phyloP scores from a whole-genome alignment of 129 eudicot genomes.

The Centaurea solstitialis region DNA sequence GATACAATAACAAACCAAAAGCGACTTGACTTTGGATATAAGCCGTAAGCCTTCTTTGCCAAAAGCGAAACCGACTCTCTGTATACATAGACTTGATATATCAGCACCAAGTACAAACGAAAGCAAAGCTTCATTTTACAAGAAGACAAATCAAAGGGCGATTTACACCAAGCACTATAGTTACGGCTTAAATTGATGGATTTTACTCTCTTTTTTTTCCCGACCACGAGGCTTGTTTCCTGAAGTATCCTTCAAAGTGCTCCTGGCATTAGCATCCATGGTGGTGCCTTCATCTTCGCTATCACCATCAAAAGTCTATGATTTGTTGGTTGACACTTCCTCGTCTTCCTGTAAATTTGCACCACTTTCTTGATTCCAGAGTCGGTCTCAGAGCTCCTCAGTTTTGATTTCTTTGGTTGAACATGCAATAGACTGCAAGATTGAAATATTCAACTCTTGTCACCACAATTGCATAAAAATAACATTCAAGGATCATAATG shows the following conservation, averaged over 20 bases:
- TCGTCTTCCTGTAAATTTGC: conserved; percentile 48
- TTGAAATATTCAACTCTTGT: background rate
- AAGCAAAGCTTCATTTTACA: background rate
- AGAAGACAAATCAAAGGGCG: no score
- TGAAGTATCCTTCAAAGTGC: conserved; percentile 48
- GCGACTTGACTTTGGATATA: no score
- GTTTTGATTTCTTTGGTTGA: no score
- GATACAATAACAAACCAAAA: no score
- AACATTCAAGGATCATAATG: background rate
- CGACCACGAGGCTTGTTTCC: conserved; percentile 49
- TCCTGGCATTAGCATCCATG: conserved; percentile 26
- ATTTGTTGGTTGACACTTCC: no score
- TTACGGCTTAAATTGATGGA: background rate
- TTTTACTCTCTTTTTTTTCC: conserved; percentile 58
- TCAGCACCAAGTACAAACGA: background rate
- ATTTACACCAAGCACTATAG: no score
- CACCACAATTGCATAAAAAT: no score
- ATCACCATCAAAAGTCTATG: no score
- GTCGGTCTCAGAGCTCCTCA: no score
- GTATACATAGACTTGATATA: no score
- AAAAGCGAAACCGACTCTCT: background rate
- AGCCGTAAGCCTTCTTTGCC: background rate
- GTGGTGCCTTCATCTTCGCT: conserved; percentile 45
- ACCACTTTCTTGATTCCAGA: no score
- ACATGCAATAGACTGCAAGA: conserved; percentile 63